Percentiles rank a stretch among this genome's conserved stretches.
These are phyloP conservation scores for Nectriaceae sp. DNA, from an alignment of 2,329 filamentous ascomycete species.

Conservation along the genomic window DNA sequence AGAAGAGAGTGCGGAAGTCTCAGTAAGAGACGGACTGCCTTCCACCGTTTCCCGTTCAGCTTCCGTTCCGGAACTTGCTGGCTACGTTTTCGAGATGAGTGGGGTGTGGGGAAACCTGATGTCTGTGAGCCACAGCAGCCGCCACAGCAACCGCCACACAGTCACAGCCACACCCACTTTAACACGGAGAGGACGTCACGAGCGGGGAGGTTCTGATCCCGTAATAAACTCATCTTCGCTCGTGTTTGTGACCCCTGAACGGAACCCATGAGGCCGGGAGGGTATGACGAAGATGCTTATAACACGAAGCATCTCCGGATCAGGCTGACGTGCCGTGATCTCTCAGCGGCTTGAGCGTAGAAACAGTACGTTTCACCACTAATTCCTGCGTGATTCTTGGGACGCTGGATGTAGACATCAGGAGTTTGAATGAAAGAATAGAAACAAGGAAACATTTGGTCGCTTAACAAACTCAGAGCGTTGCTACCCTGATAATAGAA, in stretches of 20 bases:
- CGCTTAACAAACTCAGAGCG: background rate
- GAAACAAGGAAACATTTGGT: background rate
- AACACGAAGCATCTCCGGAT: background rate
- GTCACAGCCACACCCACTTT: background rate
- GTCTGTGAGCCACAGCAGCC: background rate
- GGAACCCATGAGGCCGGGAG: background rate
- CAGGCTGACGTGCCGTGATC: background rate
- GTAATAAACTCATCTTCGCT: background rate
- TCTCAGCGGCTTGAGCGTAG: background rate
- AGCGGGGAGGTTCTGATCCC: background rate
- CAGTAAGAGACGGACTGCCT: background rate
- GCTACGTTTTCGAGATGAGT: background rate
- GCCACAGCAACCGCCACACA: background rate
- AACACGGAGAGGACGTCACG: background rate
- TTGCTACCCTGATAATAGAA: background rate
- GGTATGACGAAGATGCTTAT: background rate
- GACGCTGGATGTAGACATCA: background rate
- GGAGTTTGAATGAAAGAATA: background rate
- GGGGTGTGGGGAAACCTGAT: background rate
- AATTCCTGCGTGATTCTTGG: background rate
- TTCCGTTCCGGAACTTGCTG: background rate
- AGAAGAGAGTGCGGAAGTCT: background rate
- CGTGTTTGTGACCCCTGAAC: background rate
- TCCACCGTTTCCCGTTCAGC: background rate
- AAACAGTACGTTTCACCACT: background rate